Conservation (phyloP, 2,329 filamentous ascomycete species). For the Sarocladium oryzae region DNA sequence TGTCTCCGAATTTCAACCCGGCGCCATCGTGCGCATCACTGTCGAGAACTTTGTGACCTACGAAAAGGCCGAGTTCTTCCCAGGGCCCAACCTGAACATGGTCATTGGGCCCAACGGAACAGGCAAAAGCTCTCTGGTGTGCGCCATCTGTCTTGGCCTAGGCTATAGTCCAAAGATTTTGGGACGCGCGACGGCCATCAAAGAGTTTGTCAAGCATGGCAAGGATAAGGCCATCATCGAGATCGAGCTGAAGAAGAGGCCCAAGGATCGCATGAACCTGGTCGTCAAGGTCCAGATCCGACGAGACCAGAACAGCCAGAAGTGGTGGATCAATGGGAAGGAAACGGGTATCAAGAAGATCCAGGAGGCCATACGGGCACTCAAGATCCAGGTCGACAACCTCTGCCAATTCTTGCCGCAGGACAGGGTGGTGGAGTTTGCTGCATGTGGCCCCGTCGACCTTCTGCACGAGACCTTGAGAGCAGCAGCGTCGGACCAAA, state of each 20-base stretch:
- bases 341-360: constrained; percentile 57
- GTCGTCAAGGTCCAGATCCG: constrained; percentile 71
- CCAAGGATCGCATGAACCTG: constrained; percentile 56
- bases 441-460: constrained; percentile 72
- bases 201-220: constrained; percentile 92
- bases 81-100: constrained; percentile 94
- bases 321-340: constrained; percentile 71
- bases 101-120: constrained; percentile 98
- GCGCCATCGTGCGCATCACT: constrained; percentile 81
- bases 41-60: constrained; percentile 93
- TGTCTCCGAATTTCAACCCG: constrained; percentile 52
- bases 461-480: constrained; percentile 80
- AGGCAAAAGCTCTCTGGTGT: constrained; percentile 94
- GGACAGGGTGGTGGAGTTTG: constrained; percentile 92
- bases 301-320: constrained; percentile 72
- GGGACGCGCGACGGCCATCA: constrained; percentile 75
- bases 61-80: constrained; percentile 81
- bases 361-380: constrained; percentile 57
- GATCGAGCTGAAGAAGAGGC: constrained; percentile 73
- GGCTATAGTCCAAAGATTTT: constrained; percentile 78
- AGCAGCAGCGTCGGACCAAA: constrained; percentile 75
- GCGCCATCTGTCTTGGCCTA: constrained; percentile 88
- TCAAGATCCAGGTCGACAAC: constrained; percentile 95
- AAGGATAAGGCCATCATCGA: constrained; percentile 73
- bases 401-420: constrained; percentile 95